These are phyloP conservation scores for Theobroma grandiflorum DNA, from an alignment of 441 rosid genomes.

Conservation along the genomic window DNA sequence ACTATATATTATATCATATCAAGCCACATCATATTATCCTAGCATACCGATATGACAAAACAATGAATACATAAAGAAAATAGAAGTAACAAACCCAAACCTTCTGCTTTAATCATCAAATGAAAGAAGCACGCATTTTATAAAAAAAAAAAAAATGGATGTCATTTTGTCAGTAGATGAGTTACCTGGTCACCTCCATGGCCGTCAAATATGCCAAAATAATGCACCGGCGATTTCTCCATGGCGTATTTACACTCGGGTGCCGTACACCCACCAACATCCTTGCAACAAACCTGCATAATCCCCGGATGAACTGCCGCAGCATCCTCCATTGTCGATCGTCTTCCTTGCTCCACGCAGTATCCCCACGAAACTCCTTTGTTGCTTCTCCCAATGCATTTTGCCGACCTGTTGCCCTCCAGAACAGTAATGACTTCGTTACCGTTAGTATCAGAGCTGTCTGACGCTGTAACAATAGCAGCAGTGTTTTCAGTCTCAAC, in stretches of 20 bases:
- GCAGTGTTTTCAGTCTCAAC: neutral
- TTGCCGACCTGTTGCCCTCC: neutral
- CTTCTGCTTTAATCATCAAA: neutral
- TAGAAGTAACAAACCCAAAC: neutral
- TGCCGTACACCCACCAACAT: neutral
- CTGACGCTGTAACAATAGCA: neutral
- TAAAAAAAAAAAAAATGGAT: neutral
- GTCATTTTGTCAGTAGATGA: neutral
- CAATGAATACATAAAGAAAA: no score
- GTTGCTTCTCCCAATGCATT: conserved; percentile 11
- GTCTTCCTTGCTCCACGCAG: neutral
- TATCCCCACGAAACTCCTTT: neutral
- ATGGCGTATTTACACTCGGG: neutral
- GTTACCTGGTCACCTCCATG: conserved; percentile 22
- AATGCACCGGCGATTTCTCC: conserved; percentile 17
- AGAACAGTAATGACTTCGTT: neutral
- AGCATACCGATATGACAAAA: no score
- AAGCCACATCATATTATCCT: neutral
- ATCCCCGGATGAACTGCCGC: neutral
- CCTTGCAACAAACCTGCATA: conserved; percentile 8
- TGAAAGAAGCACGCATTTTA: neutral
- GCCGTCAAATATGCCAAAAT: conserved; percentile 5
- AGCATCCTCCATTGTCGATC: conserved; percentile 4
- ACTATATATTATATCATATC: neutral
- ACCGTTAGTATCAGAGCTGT: neutral